These are phyloP conservation scores for Phylloporus arenicola DNA, from an alignment of 768 basidiomycete genomes.

Conservation along the genomic window DNA sequence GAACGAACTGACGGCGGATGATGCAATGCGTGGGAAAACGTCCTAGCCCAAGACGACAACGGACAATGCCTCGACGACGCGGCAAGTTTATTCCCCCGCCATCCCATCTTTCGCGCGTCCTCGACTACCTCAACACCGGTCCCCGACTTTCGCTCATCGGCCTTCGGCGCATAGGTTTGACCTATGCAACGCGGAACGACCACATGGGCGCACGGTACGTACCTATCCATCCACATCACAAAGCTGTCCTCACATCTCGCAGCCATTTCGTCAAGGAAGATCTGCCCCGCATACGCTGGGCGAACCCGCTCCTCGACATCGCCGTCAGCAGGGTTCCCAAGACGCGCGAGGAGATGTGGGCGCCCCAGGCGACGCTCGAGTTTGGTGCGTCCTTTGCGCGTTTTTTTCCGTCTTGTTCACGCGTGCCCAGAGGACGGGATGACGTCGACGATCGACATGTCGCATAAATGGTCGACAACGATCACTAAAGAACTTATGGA, in stretches of 20 bases:
- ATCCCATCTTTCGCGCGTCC: slow-evolving; percentile 50
- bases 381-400: slow-evolving; percentile 47
- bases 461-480: slow-evolving; percentile 63
- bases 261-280: slow-evolving; percentile 75
- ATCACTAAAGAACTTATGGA: slow-evolving; percentile 73
- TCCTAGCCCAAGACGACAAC: too few relatives aligned
- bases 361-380: slow-evolving; percentile 54
- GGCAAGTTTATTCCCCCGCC: slow-evolving; percentile 39
- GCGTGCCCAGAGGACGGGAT: slow-evolving; percentile 42
- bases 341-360: slow-evolving; percentile 49
- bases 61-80: slow-evolving; percentile 20
- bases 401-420: background rate
- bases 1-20: too few relatives aligned
- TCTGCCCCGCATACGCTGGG: slow-evolving; percentile 72
- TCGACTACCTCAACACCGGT: slow-evolving; percentile 44
- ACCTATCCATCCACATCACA: background rate
- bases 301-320: slow-evolving; percentile 63
- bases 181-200: slow-evolving; percentile 57
- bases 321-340: slow-evolving; percentile 53
- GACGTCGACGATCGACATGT: slow-evolving; percentile 44
- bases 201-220: slow-evolving; percentile 68
- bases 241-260: background rate
- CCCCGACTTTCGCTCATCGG: slow-evolving; percentile 48
- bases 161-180: slow-evolving; percentile 50
- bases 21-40: too few relatives aligned